These are phyloP conservation scores for Dryas integrifolia DNA, from an alignment of 331 rosid genomes.

Conservation along the genomic window DNA sequence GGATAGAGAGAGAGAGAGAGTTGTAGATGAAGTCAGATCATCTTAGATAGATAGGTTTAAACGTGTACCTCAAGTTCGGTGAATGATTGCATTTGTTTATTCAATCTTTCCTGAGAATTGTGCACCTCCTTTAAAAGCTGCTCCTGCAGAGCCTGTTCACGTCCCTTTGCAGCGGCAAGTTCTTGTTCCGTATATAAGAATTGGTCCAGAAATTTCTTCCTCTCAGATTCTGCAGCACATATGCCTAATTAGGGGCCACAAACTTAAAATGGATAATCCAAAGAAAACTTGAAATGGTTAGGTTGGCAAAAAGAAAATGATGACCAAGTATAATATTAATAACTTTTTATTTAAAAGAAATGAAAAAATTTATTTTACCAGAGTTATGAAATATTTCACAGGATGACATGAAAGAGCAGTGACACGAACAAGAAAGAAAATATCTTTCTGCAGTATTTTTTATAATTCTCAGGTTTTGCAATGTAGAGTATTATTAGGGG, in stretches of 20 bases:
- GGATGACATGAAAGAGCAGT: neutral
- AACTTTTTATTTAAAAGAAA: neutral
- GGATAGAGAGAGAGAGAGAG: neutral
- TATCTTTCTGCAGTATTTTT: neutral
- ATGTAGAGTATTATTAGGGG: neutral
- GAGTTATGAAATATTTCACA: neutral
- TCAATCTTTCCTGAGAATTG: slow-evolving; percentile 61
- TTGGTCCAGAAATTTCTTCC: slow-evolving; percentile 64
- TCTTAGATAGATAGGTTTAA: neutral
- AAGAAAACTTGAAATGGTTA: neutral
- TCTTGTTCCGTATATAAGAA: slow-evolving; percentile 63
- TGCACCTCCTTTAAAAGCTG: slow-evolving; percentile 69
- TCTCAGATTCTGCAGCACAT: slow-evolving; percentile 61
- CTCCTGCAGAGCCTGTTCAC: slow-evolving; percentile 68
- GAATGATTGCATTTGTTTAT: slow-evolving; percentile 53
- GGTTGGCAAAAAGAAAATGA: neutral
- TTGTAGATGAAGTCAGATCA: neutral
- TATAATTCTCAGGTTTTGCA: neutral
- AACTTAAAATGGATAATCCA: slow-evolving; percentile 3
- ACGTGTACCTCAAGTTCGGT: slow-evolving; percentile 57
- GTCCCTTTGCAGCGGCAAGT: slow-evolving; percentile 85
- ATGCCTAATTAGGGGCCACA: slow-evolving; percentile 17
- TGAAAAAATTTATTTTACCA: neutral
- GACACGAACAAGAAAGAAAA: slow-evolving; percentile 1
- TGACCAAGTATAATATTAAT: neutral